phyloP scores from a whole-genome alignment of 169 alveolate species.

The Eimeria maxima region DNA sequence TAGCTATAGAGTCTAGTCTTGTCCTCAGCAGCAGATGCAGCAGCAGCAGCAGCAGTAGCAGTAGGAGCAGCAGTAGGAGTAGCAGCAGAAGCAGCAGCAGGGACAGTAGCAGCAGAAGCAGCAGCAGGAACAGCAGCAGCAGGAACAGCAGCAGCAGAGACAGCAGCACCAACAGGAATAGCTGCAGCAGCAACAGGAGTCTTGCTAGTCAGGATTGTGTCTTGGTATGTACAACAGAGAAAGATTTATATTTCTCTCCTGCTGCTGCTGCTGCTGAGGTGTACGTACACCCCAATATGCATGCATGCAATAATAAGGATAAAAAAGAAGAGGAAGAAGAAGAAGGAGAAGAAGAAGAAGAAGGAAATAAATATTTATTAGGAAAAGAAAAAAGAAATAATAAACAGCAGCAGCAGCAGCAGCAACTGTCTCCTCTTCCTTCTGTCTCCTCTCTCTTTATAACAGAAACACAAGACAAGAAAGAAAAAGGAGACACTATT shows the following conservation, averaged over 20 bases:
- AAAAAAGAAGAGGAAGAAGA: background rate
- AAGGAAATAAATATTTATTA: background rate
- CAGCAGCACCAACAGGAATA: too few relatives aligned
- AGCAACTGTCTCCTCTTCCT: background rate
- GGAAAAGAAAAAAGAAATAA: too few relatives aligned
- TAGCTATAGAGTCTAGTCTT: background rate
- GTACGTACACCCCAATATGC: background rate
- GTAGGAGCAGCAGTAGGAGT: background rate
- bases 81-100: background rate
- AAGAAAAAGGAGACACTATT: too few relatives aligned
- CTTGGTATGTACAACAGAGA: background rate
- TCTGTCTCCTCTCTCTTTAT: conserved; percentile 13
- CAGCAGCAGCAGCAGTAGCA: background rate
- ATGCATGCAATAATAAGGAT: too few relatives aligned
- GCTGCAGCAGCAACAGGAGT: too few relatives aligned
- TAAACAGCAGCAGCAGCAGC: too few relatives aligned
- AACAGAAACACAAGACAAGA: background rate
- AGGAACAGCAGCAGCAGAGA: background rate
- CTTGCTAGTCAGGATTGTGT: background rate
- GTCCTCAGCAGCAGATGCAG: too few relatives aligned
- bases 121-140: conserved; percentile 14
- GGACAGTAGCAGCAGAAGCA: background rate
- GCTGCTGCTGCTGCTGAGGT: background rate
- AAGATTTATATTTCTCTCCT: background rate
- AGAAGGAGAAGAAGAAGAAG: background rate